Base-by-base conservation (phyloP, 257 asterid genomes). In the Nicotiana paniculata region DNA sequence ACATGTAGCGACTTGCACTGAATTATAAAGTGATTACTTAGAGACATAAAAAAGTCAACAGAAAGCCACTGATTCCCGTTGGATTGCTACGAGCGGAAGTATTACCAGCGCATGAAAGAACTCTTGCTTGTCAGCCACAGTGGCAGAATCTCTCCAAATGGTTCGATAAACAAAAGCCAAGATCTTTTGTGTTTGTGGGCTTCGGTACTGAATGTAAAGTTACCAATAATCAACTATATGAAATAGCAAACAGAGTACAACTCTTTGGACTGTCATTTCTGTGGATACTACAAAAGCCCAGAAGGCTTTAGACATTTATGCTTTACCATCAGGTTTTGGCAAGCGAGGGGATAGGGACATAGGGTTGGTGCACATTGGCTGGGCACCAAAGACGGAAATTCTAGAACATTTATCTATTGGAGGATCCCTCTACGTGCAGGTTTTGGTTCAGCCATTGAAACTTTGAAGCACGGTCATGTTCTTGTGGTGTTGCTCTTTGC, bases 361-460 rank as follows among this genome's bases (percentile, higher is more conserved):
- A 21, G 90, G 89, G 39, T 35, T 79, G 30, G 82, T 84, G 37
- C 87, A 86, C 48, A 24, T 87, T 0, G 87, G 83, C 1, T 87
- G 89, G 90, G 89, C 83, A 0, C 90, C 87, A 0, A 87, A 87
- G 64, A 81, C 69, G 88, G 89, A 84, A 39, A 81, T 86, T 21
- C 69, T 89, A 3, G 89, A 69, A 43, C 87, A 89, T 53, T 81
- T 87, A 65, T 74, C 89, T 2, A 28, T 87, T 39, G 83, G 88
- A 13, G 85, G 85, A 2, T 86, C 81, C 1, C 30, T 86, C 55
- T 84, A 37, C 88, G 84, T 28, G 86, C 83, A 58, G 90, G 87
- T 33, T 86, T 86, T 88, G 86, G 83, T n/a, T 87, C 89, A 16
- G 76, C 81, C 15, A 48, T 85, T 24, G 91, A 86, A 57, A n/a